Evolutionary conservation across 306 rosid species (phyloP), one percentile per base, ranked within the genome.

Genomic region (Quercus suber): DNA sequence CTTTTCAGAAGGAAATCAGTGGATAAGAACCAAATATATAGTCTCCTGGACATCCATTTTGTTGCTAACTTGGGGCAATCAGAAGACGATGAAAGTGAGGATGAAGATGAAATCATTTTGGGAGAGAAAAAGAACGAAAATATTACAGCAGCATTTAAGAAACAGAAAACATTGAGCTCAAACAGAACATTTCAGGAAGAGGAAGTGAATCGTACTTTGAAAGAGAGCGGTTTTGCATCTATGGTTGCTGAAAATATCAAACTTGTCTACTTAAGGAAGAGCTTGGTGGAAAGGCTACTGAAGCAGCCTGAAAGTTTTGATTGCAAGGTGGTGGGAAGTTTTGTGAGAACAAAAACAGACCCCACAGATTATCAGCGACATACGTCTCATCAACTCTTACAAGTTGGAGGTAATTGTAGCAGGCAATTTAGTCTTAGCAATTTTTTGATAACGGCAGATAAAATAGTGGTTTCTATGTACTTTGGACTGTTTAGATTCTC

Each of bases 241-340:
- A 72, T 85, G 20, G 82, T 49, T 82, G 31, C 65, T 55, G 78
- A 78, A 1, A 84, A 89, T 73, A 78, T 90, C 53, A 80, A 78
- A 23, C 90, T 78, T 18, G 61, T 90, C 60, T 85, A 90, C 84
- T 81, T 90, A 33, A 88, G 86, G 71, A 87, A 37, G 82, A 92
- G 90, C 75, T 80, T 89, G 74, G 87, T 89, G 60, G 79, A 77
- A 68, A 87, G 88, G 78, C 79, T 92, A 17, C 77, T 84, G 9
- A 79, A 86, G 81, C 82, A 80, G 63, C 81, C 77, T 12, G 89
- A 86, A 83, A 85, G 33, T 61, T 86, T 86, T 71, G 72, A 28
- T 81, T 75, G 56, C 30, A 89, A 85, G 81, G 83, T 85, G 27
- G 81, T 90, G 58, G 96, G 92, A 31, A 69, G 89, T 78, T 88